Evolutionary conservation across 305 asterid species (phyloP), one percentile per base, ranked within the genome.

Genomic region (Stenogyne calaminthoides): DNA sequence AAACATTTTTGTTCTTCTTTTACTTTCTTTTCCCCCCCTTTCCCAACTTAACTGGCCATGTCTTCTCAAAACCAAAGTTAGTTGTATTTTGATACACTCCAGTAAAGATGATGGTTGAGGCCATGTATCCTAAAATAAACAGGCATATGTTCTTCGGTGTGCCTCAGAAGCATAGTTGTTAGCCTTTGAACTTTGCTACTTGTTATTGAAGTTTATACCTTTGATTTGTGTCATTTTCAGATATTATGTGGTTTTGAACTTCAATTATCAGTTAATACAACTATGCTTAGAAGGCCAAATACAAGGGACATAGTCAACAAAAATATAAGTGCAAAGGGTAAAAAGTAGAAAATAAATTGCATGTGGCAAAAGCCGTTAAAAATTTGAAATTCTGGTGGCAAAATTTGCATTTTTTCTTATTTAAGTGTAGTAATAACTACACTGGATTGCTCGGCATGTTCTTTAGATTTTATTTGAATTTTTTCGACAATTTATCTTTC

Each of bases 51-150:
- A 44, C 32, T 42, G 71, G 29, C 61, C 18, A 46, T 19, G 64
- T 27, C 71, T 36, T 69, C 60, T 61, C 56, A n/a, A 34, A 32
- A 37, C 34, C 56, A 37, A 32, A 1, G 34, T 60, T 56, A 51
- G 12, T 58, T 46, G 69, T 19, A 59, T 49, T 34, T 68, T 44
- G 64, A 6, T 36, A 67, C 32, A 44, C 47, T 51, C 61, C 14
- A 60, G 47, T 49, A 52, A 39, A 20, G 44, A 9, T 52, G 20
- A 32, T 47, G 65, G 64, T 52, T 42, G 18, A 64, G 60, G 34
- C 76, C 55, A 54, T 56, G 14, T 52, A 37, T 64, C 64, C 18
- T 72, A 46, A n/a, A 10, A 44, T 73, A 49, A 64, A n/a, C 61
- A 18, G 61, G 55, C 36, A 7, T 39, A 51, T 67, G 29, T 27